phyloP scores from a whole-genome alignment of 2,329 filamentous ascomycete genomes.

The Ophiognomonia clavigignenti-juglandacearum region DNA sequence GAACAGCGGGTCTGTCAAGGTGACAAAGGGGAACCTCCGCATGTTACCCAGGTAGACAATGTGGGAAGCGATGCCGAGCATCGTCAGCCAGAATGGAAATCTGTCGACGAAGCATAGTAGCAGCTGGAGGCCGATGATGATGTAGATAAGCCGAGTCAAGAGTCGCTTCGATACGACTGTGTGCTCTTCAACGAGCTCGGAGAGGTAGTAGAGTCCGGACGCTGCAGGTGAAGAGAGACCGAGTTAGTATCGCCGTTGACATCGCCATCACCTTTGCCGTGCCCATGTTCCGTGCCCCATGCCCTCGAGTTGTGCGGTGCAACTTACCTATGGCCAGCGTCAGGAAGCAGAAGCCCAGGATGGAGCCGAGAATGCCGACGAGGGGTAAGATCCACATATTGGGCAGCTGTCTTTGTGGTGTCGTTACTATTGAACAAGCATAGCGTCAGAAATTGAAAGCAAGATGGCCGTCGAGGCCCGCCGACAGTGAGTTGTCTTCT shows the following conservation, averaged over 20 bases:
- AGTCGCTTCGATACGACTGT: conserved; percentile 87
- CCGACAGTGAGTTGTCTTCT: too few species aligned
- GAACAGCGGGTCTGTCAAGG: conserved; percentile 82
- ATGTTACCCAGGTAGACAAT: conserved; percentile 86
- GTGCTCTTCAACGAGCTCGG: conserved; percentile 96
- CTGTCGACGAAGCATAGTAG: conserved; percentile 75
- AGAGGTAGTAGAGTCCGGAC: conserved; percentile 97
- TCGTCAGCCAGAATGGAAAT: conserved; percentile 72
- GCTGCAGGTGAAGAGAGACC: conserved; percentile 44
- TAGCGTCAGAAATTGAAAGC: too few species aligned
- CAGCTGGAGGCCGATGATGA: conserved; percentile 67
- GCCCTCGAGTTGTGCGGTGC: background rate
- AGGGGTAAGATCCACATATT: conserved; percentile 94
- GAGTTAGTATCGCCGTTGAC: conserved; percentile 3
- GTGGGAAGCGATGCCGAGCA: conserved; percentile 76
- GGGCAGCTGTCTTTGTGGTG: too few species aligned
- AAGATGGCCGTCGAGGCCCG: too few species aligned
- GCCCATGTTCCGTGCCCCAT: too few species aligned
- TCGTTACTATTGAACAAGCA: too few species aligned
- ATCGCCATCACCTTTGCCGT: background rate
- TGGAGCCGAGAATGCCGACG: conserved; percentile 81
- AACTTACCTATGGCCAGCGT: conserved; percentile 81
- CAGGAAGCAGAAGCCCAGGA: conserved; percentile 87
- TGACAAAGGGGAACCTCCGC: conserved; percentile 68
- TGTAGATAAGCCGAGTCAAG: conserved; percentile 81